phyloP scores from a whole-genome alignment of 352 stramenopile genomes.

The Plasmopara viticola region DNA sequence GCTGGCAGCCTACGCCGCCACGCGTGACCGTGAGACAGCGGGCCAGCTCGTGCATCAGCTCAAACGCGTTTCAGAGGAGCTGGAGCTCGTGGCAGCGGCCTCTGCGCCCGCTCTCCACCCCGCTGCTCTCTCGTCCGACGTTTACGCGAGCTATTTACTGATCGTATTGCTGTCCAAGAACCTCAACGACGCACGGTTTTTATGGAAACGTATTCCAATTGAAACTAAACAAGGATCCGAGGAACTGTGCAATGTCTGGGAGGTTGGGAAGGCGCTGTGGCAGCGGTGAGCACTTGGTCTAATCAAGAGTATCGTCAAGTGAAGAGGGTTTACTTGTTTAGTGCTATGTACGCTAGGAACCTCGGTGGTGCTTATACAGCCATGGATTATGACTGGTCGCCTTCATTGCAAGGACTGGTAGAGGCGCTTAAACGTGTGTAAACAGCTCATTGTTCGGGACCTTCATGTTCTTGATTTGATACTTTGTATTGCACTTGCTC shows the following conservation, averaged over 20 bases:
- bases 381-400: conserved; percentile 52
- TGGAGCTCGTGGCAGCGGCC: conserved; percentile 49
- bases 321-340: conserved; percentile 1
- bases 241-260: conserved; percentile 41
- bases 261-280: conserved; percentile 64
- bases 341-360: conserved; percentile 26
- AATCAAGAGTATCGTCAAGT: background rate
- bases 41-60: conserved; percentile 25
- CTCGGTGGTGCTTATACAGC: conserved; percentile 39
- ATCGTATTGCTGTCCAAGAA: conserved; percentile 44
- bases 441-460: background rate
- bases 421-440: conserved; percentile 41
- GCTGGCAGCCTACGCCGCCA: conserved; percentile 20
- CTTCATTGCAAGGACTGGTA: conserved; percentile 31
- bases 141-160: conserved; percentile 56
- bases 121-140: conserved; percentile 35
- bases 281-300: conserved; percentile 28
- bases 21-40: conserved; percentile 15
- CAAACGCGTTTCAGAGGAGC: conserved; percentile 38
- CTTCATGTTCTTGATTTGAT: background rate
- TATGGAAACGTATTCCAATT: conserved; percentile 59
- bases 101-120: conserved; percentile 20
- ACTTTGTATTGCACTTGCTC: background rate
- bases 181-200: conserved; percentile 62
- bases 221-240: conserved; percentile 40